phyloP scores from a whole-genome alignment of 2,329 filamentous ascomycete species.

The Periconia sp. region DNA sequence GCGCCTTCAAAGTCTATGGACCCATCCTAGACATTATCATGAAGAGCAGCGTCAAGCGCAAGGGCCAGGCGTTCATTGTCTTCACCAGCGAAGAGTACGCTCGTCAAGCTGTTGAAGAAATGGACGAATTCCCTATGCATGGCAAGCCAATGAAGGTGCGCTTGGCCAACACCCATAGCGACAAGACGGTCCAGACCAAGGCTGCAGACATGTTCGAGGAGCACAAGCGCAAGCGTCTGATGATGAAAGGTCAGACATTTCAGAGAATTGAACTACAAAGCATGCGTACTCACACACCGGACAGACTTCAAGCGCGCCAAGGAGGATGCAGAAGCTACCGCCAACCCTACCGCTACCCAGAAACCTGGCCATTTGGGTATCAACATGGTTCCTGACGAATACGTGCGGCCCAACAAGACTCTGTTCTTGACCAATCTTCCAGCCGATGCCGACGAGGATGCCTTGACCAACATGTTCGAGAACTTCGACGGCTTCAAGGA shows the following conservation, averaged over 20 bases:
- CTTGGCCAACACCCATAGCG: constrained; percentile 79
- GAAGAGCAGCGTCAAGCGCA: constrained; percentile 87
- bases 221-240: constrained; percentile 80
- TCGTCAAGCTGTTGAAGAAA: constrained; percentile 77
- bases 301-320: constrained; percentile 77
- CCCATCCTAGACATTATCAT: constrained; percentile 81
- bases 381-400: constrained; percentile 91
- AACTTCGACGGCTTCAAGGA: constrained; percentile 94
- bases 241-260: constrained; percentile 76
- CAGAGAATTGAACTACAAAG: constrained; percentile 35
- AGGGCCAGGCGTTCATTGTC: constrained; percentile 94
- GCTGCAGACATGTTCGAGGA: constrained; percentile 83
- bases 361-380: constrained; percentile 63
- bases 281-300: constrained; percentile 10
- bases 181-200: constrained; percentile 77
- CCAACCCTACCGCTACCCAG: constrained; percentile 60
- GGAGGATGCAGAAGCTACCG: constrained; percentile 76
- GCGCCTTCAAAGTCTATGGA: constrained; percentile 88
- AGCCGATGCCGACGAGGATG: constrained; percentile 80
- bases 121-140: constrained; percentile 91
- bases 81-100: constrained; percentile 83
- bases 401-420: constrained; percentile 95
- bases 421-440: constrained; percentile 92
- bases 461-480: constrained; percentile 77
- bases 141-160: constrained; percentile 86